Conservation (phyloP, 2,329 filamentous ascomycete genomes). For the Xylaria sp. region DNA sequence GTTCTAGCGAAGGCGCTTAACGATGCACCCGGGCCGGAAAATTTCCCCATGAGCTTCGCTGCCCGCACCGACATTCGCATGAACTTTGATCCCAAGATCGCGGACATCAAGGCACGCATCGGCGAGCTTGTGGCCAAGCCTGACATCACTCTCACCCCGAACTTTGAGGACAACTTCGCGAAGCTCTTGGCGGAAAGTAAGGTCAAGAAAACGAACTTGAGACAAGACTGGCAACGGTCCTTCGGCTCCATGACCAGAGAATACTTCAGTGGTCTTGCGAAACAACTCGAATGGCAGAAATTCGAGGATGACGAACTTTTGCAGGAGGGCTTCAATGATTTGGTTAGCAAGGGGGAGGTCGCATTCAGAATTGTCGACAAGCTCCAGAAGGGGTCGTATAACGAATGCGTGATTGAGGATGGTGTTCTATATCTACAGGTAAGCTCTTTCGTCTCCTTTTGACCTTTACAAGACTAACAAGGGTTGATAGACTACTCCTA, state of each 20-base stretch:
- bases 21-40: slow-evolving; percentile 51
- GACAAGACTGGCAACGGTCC: slow-evolving; percentile 57
- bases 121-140: slow-evolving; percentile 51
- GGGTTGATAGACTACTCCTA: slow-evolving; percentile 39
- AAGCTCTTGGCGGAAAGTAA: slow-evolving; percentile 53
- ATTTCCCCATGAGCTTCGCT: slow-evolving; percentile 54
- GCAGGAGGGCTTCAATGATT: slow-evolving; percentile 61
- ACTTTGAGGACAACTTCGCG: slow-evolving; percentile 59
- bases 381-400: slow-evolving; percentile 55
- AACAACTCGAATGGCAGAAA: slow-evolving; percentile 56
- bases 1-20: slow-evolving; percentile 60
- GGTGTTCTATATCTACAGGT: slow-evolving; percentile 64
- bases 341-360: slow-evolving; percentile 56
- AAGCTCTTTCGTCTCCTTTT: slow-evolving; percentile 32
- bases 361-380: slow-evolving; percentile 61
- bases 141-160: slow-evolving; percentile 59
- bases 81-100: slow-evolving; percentile 58
- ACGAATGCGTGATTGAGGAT: slow-evolving; percentile 61
- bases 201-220: slow-evolving; percentile 47
- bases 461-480: not conserved
- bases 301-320: slow-evolving; percentile 62
- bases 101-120: slow-evolving; percentile 54
- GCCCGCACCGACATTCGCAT: slow-evolving; percentile 57
- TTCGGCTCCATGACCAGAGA: slow-evolving; percentile 54
- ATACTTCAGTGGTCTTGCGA: slow-evolving; percentile 60